These are phyloP conservation scores for Tylopilus intermedius DNA, from an alignment of 768 basidiomycete genomes.

Conservation along the genomic window DNA sequence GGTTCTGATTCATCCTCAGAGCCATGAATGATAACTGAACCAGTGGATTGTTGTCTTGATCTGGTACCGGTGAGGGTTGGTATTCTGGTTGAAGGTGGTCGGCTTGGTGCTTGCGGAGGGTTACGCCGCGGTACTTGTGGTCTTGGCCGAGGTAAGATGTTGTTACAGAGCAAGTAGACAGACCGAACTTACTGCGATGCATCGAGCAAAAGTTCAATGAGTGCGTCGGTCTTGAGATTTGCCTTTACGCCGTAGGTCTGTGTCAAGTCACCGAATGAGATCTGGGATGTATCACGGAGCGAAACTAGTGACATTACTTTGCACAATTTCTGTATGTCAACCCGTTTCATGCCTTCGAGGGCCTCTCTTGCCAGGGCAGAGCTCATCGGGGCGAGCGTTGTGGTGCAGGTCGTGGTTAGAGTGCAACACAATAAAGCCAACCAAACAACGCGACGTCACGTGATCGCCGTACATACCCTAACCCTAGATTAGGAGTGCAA, in stretches of 20 bases:
- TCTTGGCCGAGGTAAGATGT: conserved; percentile 31
- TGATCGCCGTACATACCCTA: conserved; percentile 17
- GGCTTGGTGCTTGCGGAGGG: conserved; percentile 19
- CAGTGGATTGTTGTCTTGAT: conserved; percentile 29
- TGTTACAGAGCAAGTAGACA: conserved; percentile 30
- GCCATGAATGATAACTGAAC: conserved; percentile 36
- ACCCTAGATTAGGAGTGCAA: conserved; percentile 1
- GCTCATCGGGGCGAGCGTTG: conserved; percentile 32
- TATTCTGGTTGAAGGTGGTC: conserved; percentile 32
- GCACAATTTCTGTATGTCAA: conserved; percentile 53
- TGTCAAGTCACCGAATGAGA: conserved; percentile 10
- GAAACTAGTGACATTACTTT: conserved; percentile 42
- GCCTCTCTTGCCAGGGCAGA: conserved; percentile 38
- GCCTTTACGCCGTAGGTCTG: conserved; percentile 80
- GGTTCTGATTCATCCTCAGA: conserved; percentile 42
- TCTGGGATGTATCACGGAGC: conserved; percentile 10
- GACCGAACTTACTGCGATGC: conserved; percentile 37
- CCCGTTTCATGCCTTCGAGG: conserved; percentile 50
- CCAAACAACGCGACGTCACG: conserved; percentile 52
- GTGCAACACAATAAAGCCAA: conserved; percentile 39
- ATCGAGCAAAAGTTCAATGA: conserved; percentile 70
- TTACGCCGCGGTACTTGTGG: conserved; percentile 23
- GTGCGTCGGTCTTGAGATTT: conserved; percentile 73
- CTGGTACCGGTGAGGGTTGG: conserved; percentile 26
- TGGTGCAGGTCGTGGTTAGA: conserved; percentile 36